Conservation (phyloP, 805 yeast species). For the Vanderwaltozyma yarrowii region DNA sequence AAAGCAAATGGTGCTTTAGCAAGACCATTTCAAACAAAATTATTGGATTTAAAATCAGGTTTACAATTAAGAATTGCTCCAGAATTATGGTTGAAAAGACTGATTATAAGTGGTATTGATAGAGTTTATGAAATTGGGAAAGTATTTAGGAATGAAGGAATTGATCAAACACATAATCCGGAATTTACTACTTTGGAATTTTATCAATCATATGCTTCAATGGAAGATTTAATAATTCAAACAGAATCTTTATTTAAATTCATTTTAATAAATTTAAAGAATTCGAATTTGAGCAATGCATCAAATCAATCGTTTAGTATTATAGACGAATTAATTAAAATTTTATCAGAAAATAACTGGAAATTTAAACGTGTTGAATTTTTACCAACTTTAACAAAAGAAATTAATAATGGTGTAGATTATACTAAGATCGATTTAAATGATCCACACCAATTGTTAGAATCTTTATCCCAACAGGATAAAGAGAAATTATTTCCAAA, state of each 20-base stretch:
- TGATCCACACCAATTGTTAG: constrained; percentile 13
- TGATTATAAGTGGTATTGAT: constrained; percentile 79
- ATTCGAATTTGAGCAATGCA: constrained; percentile 1
- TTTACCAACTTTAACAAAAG: constrained; percentile 20
- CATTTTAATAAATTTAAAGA: constrained; percentile 26
- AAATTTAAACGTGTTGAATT: constrained; percentile 26
- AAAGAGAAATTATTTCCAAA: constrained; percentile 2
- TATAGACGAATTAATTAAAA: not conserved
- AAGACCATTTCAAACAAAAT: constrained; percentile 60
- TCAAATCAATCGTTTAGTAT: not conserved
- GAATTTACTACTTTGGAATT: constrained; percentile 89
- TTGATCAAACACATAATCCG: constrained; percentile 88
- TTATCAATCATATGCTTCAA: constrained; percentile 59
- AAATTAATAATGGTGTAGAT: constrained; percentile 12
- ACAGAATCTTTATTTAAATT: constrained; percentile 48
- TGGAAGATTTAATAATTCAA: constrained; percentile 54
- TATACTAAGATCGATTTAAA: constrained; percentile 27
- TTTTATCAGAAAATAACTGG: constrained; percentile 13
- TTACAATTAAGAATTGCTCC: constrained; percentile 83
- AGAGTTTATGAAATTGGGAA: constrained; percentile 79
- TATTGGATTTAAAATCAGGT: constrained; percentile 17
- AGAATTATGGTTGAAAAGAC: constrained; percentile 82
- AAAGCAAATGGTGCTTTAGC: constrained; percentile 90
- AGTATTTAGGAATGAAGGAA: constrained; percentile 84
- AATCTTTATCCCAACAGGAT: constrained; percentile 6